Percentiles rank a stretch among this genome's conserved stretches.
phyloP scores from a whole-genome alignment of 306 rosid species.

The Vicia faba region DNA sequence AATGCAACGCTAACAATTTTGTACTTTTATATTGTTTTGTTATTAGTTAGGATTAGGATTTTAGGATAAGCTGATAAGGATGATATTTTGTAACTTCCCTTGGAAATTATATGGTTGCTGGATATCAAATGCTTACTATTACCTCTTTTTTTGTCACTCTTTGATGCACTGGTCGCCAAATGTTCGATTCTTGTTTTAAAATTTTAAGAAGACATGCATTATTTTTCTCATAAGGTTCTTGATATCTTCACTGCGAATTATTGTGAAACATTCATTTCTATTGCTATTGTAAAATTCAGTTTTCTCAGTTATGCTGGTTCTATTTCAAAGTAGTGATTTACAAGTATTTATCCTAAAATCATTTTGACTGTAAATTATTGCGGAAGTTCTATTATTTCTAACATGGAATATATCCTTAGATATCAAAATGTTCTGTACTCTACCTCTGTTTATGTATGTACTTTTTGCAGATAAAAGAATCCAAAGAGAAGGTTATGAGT shows the following conservation, averaged over 20 bases:
- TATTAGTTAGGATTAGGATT: background rate
- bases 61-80: slow-evolving; percentile 7
- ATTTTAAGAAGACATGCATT: background rate
- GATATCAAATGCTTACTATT: background rate
- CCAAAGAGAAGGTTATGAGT: slow-evolving; percentile 86
- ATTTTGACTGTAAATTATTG: background rate
- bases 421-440: slow-evolving; percentile 4
- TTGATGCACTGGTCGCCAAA: background rate
- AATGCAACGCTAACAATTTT: slow-evolving; percentile 6
- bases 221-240: background rate
- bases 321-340: background rate
- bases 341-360: background rate
- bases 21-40: slow-evolving; percentile 13
- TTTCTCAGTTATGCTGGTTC: slow-evolving; percentile 3
- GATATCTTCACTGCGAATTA: background rate
- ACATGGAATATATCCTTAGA: slow-evolving; percentile 11
- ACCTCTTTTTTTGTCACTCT: slow-evolving; percentile 1
- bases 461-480: slow-evolving; percentile 79
- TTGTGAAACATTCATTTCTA: slow-evolving; percentile 10
- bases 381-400: background rate
- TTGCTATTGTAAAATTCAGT: slow-evolving; percentile 10
- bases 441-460: slow-evolving; percentile 22
- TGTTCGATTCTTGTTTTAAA: slow-evolving; percentile 3
- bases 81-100: background rate
- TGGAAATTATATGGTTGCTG: background rate